phyloP scores from a whole-genome alignment of 192 early-diverging fungal species.

The Podila verticillata region DNA sequence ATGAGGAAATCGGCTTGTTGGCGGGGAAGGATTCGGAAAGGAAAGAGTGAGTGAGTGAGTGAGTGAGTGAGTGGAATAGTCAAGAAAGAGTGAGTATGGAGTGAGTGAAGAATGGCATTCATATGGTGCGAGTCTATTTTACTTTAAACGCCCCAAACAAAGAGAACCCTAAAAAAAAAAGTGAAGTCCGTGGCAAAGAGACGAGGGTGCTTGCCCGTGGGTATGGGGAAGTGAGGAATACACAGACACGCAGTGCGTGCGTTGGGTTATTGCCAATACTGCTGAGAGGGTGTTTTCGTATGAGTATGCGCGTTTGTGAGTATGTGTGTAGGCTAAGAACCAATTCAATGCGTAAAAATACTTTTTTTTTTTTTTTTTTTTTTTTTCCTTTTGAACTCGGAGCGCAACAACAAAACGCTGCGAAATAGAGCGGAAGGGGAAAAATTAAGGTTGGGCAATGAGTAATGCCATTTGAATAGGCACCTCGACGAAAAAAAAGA shows the following conservation, averaged over 20 bases:
- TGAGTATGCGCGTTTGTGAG: too few relatives aligned
- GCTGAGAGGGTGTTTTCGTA: too few relatives aligned
- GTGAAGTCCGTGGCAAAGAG: not conserved
- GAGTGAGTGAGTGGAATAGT: too few relatives aligned
- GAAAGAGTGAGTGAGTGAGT: not conserved
- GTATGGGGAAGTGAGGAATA: not conserved
- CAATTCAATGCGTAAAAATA: not conserved
- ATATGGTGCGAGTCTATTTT: not conserved
- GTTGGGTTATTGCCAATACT: too few relatives aligned
- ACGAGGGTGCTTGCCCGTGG: constrained; percentile 2
- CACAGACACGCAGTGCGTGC: too few relatives aligned
- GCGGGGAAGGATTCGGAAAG: too few relatives aligned
- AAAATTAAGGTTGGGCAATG: not conserved
- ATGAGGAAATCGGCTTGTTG: too few relatives aligned
- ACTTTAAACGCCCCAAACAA: not conserved
- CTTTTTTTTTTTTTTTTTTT: constrained; percentile 19
- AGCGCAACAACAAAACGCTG: not conserved
- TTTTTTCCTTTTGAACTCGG: too few relatives aligned
- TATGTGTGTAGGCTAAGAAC: too few relatives aligned
- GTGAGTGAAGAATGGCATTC: not conserved
- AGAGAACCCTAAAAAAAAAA: constrained; percentile 1
- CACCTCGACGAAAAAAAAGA: too few relatives aligned
- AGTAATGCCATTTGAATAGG: not conserved
- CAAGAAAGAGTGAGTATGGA: too few relatives aligned
- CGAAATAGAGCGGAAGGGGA: not conserved